Conservation (phyloP, 1,284 basidiomycete genomes). For the Ustilago vetiveriae region DNA sequence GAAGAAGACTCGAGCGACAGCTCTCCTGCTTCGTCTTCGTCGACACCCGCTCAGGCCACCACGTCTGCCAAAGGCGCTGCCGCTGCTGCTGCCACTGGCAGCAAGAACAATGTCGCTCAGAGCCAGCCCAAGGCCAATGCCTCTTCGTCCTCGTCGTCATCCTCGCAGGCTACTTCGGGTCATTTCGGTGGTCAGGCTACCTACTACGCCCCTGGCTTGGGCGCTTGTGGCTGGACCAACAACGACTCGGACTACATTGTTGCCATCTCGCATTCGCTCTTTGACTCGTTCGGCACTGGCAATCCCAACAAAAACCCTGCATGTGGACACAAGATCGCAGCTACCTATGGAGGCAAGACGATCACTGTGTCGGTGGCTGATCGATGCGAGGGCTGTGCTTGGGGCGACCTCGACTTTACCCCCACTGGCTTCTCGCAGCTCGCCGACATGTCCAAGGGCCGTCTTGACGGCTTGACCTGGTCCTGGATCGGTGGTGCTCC, state of each 20-base stretch:
- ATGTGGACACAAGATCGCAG: conserved; percentile 61
- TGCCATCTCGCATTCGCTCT: conserved; percentile 54
- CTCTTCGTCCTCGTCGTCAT: conserved; percentile 65
- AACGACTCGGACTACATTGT: conserved; percentile 57
- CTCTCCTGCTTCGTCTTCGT: conserved; percentile 4
- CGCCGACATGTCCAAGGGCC: conserved; percentile 38
- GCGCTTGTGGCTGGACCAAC: conserved; percentile 58
- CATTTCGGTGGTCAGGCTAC: conserved; percentile 62
- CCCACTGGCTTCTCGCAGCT: conserved; percentile 51
- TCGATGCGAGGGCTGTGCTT: conserved; percentile 53
- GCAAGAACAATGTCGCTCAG: conserved; percentile 30
- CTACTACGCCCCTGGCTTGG: conserved; percentile 59
- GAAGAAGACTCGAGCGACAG: conserved; percentile 10
- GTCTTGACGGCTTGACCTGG: conserved; percentile 52
- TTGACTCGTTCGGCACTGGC: conserved; percentile 48
- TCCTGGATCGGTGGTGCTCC: conserved; percentile 43
- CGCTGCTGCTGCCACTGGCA: conserved; percentile 26
- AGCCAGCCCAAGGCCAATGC: conserved; percentile 27
- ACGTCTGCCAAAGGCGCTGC: conserved; percentile 12
- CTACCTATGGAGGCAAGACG: conserved; percentile 55
- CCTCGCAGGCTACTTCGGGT: conserved; percentile 61
- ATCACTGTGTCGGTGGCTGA: conserved; percentile 57
- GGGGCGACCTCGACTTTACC: conserved; percentile 56
- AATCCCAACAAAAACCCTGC: conserved; percentile 62
- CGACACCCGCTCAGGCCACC: neutral